Evolutionary conservation across 192 early-diverging fungal genomes (phyloP), one percentile per base, ranked within the genome.

Genomic region (Geranomyces michiganensis): DNA sequence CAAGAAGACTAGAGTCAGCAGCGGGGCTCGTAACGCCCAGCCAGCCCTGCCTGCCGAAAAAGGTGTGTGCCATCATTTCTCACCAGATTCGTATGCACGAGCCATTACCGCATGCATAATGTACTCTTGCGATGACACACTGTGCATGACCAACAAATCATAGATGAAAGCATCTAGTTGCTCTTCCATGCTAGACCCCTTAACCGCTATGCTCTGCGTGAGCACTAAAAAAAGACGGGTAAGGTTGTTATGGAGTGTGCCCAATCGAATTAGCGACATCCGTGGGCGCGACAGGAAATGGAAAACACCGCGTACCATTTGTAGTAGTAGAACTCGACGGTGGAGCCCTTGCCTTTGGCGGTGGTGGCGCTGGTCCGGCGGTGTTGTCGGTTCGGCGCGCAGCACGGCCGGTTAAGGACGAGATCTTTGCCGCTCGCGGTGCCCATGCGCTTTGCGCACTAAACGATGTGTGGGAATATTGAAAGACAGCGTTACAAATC

Each of bases 81-180:
- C 24, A 67, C 72, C 65, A 17, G 62, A 32, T 14, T 73, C 72
- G 14, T 32, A 22, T 19, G 53, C 63, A 17, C 72, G 46, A n/a
- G 65, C 51, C 13, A 36, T 14, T 0, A 61, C 65, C 6, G 73
- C 65, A 31, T 43, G 19, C 22, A 44, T 24, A n/a, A 74, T 49
- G 29, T 59, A 74, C 0, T 65, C 51, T 36, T 27, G 14, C 12
- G 69, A 74, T 6, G 21, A 62, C 14, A 75, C 59, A 30, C 24
- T 24, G 46, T 61, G 46, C 21, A 43, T 60, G 14, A 33, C 29
- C 15, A 75, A 45, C 41, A 73, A 33, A 26, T 56, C 47, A 22
- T 29, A 21, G 44, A 73, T 43, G 33, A 73, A 67, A 27, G 55
- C 1, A 7, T 65, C 29, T 9, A 73, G 44, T 59, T 73, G 72